Evolutionary conservation across 2,329 filamentous ascomycete genomes (phyloP), one percentile per base, ranked within the genome.

Genomic region (Xylaria multiplex): DNA sequence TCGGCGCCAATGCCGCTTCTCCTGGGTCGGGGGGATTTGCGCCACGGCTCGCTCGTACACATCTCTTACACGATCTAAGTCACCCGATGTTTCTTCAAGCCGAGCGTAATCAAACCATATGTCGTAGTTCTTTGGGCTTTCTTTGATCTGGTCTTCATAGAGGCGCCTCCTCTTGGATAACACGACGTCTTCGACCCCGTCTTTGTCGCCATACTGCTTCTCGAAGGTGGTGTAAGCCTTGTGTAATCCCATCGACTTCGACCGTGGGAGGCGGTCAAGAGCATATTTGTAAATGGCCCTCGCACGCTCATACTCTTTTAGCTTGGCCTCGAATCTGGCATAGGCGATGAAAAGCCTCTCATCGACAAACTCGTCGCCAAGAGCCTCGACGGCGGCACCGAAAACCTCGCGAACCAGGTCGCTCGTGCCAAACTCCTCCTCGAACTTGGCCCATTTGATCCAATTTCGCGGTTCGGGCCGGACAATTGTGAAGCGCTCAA

Each of bases 361-460:
- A 70, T 98, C 96, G 81, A 97, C 95, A 73, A 97, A 97, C 46
- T 97, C 93, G 69, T 98, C 95, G 2, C 95, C 95, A 37, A 99
- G 81, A 0, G 92, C 90, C 77, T 98, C 95, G 37, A 98, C 90
- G 1, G 95, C 94, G 62, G 87, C 86, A 3, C 94, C 93, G 76
- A 93, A 98, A 0, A 98, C 95, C 69, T 98, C 93, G 24, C 96
- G 87, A 6, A 99, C 96, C 70, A 95, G 79, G 74, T 97, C 95
- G 75, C 91, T 95, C 1, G 93, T 97, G 8, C 96, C 96, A 72
- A 90, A 93, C 76, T 99, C 96, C 78, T 98, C 95, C 79, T 99
- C 96, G 72, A 98, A 99, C 68, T 92, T 92, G 66, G 95, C 91
- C 96, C 96, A 99, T 78, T 97, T 97, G 81, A 99, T 96, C 94